Conservation (phyloP, 2,329 filamentous ascomycete genomes). For the Epichloe uncinata region DNA sequence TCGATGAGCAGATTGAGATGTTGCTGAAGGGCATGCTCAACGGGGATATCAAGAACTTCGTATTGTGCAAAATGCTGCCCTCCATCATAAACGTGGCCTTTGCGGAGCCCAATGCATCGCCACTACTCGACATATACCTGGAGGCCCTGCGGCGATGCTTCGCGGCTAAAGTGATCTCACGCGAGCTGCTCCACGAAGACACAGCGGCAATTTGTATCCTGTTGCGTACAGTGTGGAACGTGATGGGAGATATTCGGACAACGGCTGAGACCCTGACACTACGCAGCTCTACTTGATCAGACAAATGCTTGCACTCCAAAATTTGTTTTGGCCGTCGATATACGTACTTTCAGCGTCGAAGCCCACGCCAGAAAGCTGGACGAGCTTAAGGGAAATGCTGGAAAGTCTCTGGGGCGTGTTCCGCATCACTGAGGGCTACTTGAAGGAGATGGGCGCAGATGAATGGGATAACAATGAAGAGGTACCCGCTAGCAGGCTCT, state of each 20-base stretch:
- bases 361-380: slow-evolving; percentile 8
- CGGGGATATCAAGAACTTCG: slow-evolving; percentile 29
- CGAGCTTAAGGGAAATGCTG: slow-evolving; percentile 9
- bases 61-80: slow-evolving; percentile 40
- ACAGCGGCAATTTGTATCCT: slow-evolving; percentile 20
- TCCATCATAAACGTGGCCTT: slow-evolving; percentile 31
- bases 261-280: slow-evolving; percentile 9
- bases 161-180: slow-evolving; percentile 20
- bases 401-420: slow-evolving; percentile 9
- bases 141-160: slow-evolving; percentile 28
- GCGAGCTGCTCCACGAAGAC: slow-evolving; percentile 22
- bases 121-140: slow-evolving; percentile 38
- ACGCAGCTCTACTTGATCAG: slow-evolving; percentile 16
- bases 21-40: slow-evolving; percentile 36
- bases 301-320: slow-evolving; percentile 16
- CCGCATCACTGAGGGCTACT: slow-evolving; percentile 8
- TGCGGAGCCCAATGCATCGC: slow-evolving; percentile 25
- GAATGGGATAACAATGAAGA: slow-evolving; percentile 7
- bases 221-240: slow-evolving; percentile 17
- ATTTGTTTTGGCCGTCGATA: slow-evolving; percentile 19
- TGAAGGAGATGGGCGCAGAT: slow-evolving; percentile 8
- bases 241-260: slow-evolving; percentile 15
- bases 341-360: slow-evolving; percentile 9
- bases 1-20: slow-evolving; percentile 33
- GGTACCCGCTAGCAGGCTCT: slow-evolving; percentile 10